phyloP scores from a whole-genome alignment of 257 asterid genomes.

The Nicotiana paniculata region DNA sequence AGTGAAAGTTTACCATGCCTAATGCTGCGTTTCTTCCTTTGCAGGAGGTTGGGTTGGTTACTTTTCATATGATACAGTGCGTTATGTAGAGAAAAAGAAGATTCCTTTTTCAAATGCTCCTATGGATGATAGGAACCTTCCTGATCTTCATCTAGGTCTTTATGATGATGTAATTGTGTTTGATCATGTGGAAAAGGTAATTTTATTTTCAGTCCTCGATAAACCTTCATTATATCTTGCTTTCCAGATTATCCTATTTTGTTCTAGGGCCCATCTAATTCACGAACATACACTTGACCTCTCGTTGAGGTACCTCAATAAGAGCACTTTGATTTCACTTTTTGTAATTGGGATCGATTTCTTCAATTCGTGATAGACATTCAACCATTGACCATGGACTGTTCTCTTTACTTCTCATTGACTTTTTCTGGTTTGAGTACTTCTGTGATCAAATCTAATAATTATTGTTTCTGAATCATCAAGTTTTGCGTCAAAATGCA shows the following conservation, averaged over 20 bases:
- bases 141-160: conserved; percentile 94
- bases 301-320: neutral
- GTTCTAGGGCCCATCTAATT: neutral
- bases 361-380: neutral
- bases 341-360: neutral
- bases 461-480: neutral
- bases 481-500: neutral
- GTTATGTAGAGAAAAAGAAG: conserved; percentile 89
- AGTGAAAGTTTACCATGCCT: neutral
- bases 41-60: conserved; percentile 99
- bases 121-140: conserved; percentile 79
- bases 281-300: neutral
- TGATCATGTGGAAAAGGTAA: conserved; percentile 97
- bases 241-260: neutral
- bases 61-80: conserved; percentile 91
- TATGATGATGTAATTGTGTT: conserved; percentile 92
- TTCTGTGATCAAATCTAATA: neutral
- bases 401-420: neutral
- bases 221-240: neutral
- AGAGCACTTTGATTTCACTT: neutral
- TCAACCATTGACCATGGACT: neutral
- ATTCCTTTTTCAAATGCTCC: conserved; percentile 86
- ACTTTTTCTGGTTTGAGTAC: neutral
- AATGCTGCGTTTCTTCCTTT: conserved; percentile 19
- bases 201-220: neutral